Evolutionary conservation across 371 early-diverging fungal species (phyloP), one percentile per base, ranked within the genome.

Genomic region (Zychaea mexicana): DNA sequence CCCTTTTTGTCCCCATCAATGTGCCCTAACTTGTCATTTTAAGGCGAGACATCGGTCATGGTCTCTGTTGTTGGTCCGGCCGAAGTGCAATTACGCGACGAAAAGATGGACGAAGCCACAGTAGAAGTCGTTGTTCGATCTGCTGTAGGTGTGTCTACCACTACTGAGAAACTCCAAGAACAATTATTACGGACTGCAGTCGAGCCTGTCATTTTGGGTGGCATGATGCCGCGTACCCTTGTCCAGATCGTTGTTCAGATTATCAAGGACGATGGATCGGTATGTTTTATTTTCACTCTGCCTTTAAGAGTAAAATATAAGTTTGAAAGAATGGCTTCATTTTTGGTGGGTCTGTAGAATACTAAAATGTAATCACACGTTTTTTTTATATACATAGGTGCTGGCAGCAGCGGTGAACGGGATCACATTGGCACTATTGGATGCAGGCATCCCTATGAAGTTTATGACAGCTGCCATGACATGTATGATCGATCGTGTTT

Each of bases 401-500:
- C 71, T 92, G 28, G 76, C 96, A 9, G 85, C 92, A 7, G 87
- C 93, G 0, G 84, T 96, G 36, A 97, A 96, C 68, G 95, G 95
- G 0, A 85, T 89, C 0, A 77, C 89, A 8, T 64, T 97, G 66
- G 96, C 97, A 0, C 83, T 98, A 26, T 61, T 97, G 57, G 94
- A 97, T 71, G 96, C 97, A 10, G 97, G 96, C 31, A 82, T 97
- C n/a, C 93, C 97, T 13, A 68, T 97, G 66, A 89, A 84, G 47
- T 74, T 82, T 10, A 84, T 93, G 65, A 78, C 87, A 2, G 90
- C 89, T 12, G 83, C 94, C 6, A 88, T 92, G 6, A 84, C 91
- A 2, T 91, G 90, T 60, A 86, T 86, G 52, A 74, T 94, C n/a
- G 78, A 85, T 39, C 61, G 65, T 8, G 74, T 79, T 12, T 64